Evolutionary conservation across 2,329 filamentous ascomycete species (phyloP), one percentile per base, ranked within the genome.

Genomic region (Aspergillus spinulosporus): DNA sequence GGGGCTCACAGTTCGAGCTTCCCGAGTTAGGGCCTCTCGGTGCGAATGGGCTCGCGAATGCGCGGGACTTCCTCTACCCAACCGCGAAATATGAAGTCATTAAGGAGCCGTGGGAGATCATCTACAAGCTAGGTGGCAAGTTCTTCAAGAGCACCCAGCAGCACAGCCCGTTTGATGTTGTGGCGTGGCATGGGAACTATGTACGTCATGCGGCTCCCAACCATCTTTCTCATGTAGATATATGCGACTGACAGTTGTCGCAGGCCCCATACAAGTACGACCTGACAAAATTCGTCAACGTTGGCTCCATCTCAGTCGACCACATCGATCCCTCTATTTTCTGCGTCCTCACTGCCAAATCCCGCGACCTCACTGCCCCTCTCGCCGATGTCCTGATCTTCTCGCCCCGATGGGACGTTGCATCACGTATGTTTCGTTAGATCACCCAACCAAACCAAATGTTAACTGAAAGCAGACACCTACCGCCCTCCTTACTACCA

Each of bases 121-220:
- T 86, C 0, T 81, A 81, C 62, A 88, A 88, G 64, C 80, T 88
- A 45, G 79, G 78, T 0, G 85, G 85, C 1, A 78, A 80, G 40
- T 80, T 88, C 29, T 88, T 86, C 64, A 75, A 73, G 12, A 83
- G 81, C 52, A 78, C 77, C 26, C 87, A 89, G 66, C 76, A 76
- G 15, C 86, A 89, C 66, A 85, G 81, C 2, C 86, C 87, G 0
- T 89, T 88, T 64, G 86, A 89, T 62, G 86, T 89, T 1, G 84
- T 88, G 0, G 86, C 85, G 1, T 89, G 87, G 87, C 86, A 88
- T 63, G 86, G 86, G 9, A 84, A 82, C 47, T 87, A 88, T 64
- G 71, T 6, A 21, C 21, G 21, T 21, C 21, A 21, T 21, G 21
- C 21, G 21, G 21, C 21, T 21, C 21, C 21, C 21, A 21, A 21